Percentiles rank a stretch among this genome's conserved stretches.
Evolutionary conservation across 768 basidiomycete species (phyloP).

Genomic region (Suillus cothurnatus): DNA sequence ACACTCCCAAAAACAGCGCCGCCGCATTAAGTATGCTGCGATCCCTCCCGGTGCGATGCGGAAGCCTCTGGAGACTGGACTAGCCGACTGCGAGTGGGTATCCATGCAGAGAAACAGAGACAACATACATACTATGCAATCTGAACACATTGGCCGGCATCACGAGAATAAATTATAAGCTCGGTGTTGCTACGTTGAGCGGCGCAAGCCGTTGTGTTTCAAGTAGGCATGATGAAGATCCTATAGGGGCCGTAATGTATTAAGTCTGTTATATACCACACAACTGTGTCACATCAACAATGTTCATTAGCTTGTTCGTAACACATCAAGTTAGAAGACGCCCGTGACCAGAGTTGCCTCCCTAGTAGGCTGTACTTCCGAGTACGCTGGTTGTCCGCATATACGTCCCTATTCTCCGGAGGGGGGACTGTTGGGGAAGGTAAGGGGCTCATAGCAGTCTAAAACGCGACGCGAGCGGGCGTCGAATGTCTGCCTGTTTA

Average conservation of each 20-base stretch:
- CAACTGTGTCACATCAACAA: neutral
- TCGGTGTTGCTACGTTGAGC: neutral
- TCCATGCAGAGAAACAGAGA: neutral
- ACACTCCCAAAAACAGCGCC: neutral
- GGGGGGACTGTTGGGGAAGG: neutral
- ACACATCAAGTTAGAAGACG: neutral
- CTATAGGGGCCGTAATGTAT: neutral
- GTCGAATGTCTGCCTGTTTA: constrained; percentile 15
- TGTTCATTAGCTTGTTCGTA: neutral
- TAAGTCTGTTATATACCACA: neutral
- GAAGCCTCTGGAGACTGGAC: neutral
- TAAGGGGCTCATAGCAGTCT: neutral
- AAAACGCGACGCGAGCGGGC: neutral
- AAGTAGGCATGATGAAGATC: neutral
- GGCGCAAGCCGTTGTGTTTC: neutral
- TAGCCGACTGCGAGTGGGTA: neutral
- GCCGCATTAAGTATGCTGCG: neutral
- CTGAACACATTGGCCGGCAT: neutral
- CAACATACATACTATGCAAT: neutral
- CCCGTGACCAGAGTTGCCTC: neutral
- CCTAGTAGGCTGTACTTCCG: neutral
- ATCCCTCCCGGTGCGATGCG: neutral
- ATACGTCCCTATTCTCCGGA: neutral
- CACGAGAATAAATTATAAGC: neutral
- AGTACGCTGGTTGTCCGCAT: neutral